phyloP scores from a whole-genome alignment of 1,284 basidiomycete genomes.

The Apiotrichum akiyoshidainum region DNA sequence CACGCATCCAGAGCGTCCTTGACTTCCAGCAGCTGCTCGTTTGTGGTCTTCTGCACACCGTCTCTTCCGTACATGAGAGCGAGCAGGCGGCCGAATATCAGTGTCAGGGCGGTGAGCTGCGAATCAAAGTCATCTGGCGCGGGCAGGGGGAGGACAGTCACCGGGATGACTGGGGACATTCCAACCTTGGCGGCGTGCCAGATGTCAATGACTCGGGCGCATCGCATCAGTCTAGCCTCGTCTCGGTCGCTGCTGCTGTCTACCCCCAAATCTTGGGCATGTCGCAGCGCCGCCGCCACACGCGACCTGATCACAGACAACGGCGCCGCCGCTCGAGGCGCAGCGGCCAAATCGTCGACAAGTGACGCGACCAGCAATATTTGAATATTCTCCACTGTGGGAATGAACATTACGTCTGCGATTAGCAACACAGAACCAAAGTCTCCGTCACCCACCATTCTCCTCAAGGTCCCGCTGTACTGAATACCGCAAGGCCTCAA shows the following conservation, averaged over 20 bases:
- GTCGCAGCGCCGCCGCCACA: constrained; percentile 23
- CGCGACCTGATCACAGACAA: constrained; percentile 18
- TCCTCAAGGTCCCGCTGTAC: constrained; percentile 22
- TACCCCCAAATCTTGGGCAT: constrained; percentile 28
- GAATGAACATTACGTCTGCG: constrained; percentile 18
- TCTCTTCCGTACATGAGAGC: constrained; percentile 22
- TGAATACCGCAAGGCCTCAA: constrained; percentile 24
- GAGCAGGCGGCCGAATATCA: constrained; percentile 18
- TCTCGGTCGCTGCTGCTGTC: constrained; percentile 7
- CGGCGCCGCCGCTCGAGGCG: constrained; percentile 19
- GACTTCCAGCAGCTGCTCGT: constrained; percentile 17
- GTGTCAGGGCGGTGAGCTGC: constrained; percentile 15
- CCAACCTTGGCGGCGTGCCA: constrained; percentile 28
- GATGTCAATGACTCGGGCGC: constrained; percentile 26
- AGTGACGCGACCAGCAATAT: constrained; percentile 24
- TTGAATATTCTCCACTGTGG: constrained; percentile 27
- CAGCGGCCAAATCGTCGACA: constrained; percentile 28
- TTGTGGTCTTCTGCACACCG: constrained; percentile 17
- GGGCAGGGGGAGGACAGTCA: background rate
- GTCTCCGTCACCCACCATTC: constrained; percentile 4
- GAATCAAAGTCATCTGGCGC: constrained; percentile 17
- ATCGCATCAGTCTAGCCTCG: constrained; percentile 25
- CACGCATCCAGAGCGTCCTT: constrained; percentile 21
- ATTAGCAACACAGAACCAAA: no score
- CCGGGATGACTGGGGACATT: constrained; percentile 8